phyloP scores from a whole-genome alignment of 768 basidiomycete species.

The Astraeus odoratus region DNA sequence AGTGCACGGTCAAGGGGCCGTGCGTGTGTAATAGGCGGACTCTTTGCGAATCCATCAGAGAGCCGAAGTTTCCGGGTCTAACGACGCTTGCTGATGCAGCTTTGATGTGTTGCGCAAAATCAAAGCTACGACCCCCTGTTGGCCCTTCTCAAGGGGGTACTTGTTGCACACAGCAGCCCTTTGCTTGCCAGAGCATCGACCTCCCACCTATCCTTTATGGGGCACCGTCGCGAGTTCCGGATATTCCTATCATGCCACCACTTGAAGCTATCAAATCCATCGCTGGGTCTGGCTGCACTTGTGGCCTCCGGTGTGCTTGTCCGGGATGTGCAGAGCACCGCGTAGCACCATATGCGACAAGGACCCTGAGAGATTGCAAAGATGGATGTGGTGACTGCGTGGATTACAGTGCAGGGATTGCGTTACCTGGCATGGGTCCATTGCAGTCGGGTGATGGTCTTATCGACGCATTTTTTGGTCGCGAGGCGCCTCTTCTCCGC shows the following conservation, averaged over 20 bases:
- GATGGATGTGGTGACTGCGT: conserved; percentile 59
- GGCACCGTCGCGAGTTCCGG: conserved; percentile 25
- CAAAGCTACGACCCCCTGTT: conserved; percentile 2
- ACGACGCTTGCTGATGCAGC: conserved; percentile 33
- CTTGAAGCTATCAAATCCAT: conserved; percentile 51
- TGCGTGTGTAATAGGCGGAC: conserved; percentile 39
- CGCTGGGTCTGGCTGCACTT: conserved; percentile 66
- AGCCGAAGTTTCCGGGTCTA: conserved; percentile 17
- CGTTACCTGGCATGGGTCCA: conserved; percentile 29
- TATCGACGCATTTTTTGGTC: conserved; percentile 60
- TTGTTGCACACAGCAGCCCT: conserved; percentile 12
- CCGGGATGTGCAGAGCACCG: conserved; percentile 71
- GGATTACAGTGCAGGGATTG: conserved; percentile 42
- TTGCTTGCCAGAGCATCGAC: conserved; percentile 27
- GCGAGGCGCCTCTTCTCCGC: conserved; percentile 62
- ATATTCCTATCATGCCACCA: conserved; percentile 54
- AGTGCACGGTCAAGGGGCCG: conserved; percentile 47
- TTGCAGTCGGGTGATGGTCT: conserved; percentile 22
- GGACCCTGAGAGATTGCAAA: conserved; percentile 30
- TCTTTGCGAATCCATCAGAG: conserved; percentile 2
- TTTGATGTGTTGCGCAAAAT: conserved; percentile 14
- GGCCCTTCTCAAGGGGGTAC: conserved; percentile 11
- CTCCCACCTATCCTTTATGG: conserved; percentile 42
- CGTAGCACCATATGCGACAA: conserved; percentile 39
- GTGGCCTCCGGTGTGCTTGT: conserved; percentile 61